Conservation (phyloP, 1,139 yeast genomes). For the Diutina siamensis region DNA sequence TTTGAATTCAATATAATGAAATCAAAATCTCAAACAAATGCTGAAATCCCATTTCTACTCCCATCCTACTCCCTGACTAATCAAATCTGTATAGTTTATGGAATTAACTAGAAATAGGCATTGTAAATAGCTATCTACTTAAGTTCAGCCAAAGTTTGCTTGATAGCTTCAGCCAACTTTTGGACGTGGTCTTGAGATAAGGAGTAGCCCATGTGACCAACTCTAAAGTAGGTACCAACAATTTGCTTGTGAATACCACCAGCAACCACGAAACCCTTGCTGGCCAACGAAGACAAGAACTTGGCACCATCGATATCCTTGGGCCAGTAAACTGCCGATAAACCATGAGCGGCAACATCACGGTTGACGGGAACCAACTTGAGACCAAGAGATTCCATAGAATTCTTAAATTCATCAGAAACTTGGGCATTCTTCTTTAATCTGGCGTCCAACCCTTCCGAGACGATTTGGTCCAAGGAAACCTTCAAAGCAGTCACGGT, state of each 20-base stretch:
- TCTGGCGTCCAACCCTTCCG: constrained; percentile 47
- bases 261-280: constrained; percentile 71
- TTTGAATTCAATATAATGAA: too few species aligned
- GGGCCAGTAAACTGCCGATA: constrained; percentile 81
- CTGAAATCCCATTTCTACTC: too few species aligned
- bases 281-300: constrained; percentile 40
- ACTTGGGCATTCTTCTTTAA: constrained; percentile 51
- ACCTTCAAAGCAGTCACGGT: constrained; percentile 71
- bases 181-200: constrained; percentile 34
- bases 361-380: constrained; percentile 53
- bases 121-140: background rate
- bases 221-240: constrained; percentile 75
- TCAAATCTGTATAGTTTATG: too few species aligned
- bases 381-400: constrained; percentile 47
- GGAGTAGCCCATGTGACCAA: constrained; percentile 86
- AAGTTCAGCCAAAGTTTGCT: constrained; percentile 24
- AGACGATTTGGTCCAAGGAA: constrained; percentile 62
- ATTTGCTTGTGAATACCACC: constrained; percentile 85
- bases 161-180: constrained; percentile 23
- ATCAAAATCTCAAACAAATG: too few species aligned
- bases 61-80: too few species aligned
- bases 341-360: constrained; percentile 71
- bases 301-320: constrained; percentile 61
- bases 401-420: constrained; percentile 55
- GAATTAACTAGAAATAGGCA: too few species aligned